Percentiles rank a stretch among this genome's conserved stretches.
Evolutionary conservation across 2,329 filamentous ascomycete genomes (phyloP).

Genomic region (Aspergillus viridinutans): DNA sequence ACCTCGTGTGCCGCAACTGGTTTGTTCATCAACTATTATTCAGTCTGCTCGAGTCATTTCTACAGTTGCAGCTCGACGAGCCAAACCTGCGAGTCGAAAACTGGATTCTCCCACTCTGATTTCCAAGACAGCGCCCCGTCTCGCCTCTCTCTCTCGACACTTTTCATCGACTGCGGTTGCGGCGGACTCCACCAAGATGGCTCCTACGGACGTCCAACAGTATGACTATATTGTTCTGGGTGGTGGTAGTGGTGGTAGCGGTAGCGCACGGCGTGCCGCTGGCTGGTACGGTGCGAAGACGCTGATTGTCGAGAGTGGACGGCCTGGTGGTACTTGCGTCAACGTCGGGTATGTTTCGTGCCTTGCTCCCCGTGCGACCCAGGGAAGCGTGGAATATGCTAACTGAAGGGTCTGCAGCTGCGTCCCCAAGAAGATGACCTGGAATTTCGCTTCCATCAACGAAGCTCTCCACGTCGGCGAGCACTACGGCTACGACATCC

Average conservation of each 20-base stretch:
- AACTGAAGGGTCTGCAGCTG: conserved; percentile 33
- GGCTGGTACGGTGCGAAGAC: conserved; percentile 52
- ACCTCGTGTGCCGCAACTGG: conserved; percentile 8
- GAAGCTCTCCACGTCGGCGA: conserved; percentile 44
- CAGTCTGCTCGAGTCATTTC: conserved; percentile 9
- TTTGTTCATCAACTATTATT: conserved; percentile 2
- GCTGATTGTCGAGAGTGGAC: conserved; percentile 47
- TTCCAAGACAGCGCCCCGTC: conserved; percentile 25
- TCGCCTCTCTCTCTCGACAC: conserved; percentile 39
- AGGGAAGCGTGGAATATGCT: neutral
- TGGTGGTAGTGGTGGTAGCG: conserved; percentile 51
- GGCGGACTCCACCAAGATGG: conserved; percentile 37
- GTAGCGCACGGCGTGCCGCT: conserved; percentile 46
- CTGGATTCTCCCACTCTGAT: conserved; percentile 21
- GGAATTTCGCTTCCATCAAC: conserved; percentile 48
- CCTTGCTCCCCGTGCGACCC: neutral
- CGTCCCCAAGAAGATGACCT: conserved; percentile 52
- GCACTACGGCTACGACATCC: conserved; percentile 48
- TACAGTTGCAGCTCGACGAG: conserved; percentile 4
- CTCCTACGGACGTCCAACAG: conserved; percentile 43
- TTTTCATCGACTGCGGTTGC: conserved; percentile 30
- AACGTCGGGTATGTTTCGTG: conserved; percentile 47
- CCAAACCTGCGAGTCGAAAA: neutral
- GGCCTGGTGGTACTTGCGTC: conserved; percentile 49
- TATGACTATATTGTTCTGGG: conserved; percentile 56